Evolutionary conservation across 106 monocot species (phyloP).

Genomic region (Platanthera zijinensis): DNA sequence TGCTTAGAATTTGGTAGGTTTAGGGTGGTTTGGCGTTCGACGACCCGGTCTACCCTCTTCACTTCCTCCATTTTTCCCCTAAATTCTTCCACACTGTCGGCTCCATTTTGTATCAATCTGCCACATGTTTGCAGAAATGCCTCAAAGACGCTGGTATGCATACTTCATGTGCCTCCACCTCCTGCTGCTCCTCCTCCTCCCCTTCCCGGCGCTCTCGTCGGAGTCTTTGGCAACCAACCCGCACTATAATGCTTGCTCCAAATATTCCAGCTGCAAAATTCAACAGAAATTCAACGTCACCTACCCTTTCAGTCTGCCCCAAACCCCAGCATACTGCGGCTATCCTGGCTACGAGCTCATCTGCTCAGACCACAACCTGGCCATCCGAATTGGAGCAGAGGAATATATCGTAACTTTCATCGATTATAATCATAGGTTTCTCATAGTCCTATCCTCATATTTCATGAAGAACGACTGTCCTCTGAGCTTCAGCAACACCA

Average conservation of each 20-base stretch:
- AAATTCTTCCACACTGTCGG: background rate
- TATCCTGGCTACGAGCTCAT: conserved; percentile 10
- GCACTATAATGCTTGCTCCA: background rate
- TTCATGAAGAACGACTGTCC: background rate
- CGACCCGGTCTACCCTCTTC: background rate
- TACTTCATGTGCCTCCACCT: background rate
- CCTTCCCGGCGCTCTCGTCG: background rate
- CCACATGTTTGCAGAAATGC: conserved; percentile 5
- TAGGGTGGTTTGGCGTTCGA: background rate
- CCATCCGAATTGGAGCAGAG: conserved; percentile 4
- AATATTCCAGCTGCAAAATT: background rate
- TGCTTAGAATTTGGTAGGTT: background rate
- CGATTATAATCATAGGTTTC: background rate
- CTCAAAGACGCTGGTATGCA: background rate
- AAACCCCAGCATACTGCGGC: conserved; percentile 13
- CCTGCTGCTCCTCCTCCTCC: conserved; percentile 1
- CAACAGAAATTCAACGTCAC: background rate
- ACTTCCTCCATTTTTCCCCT: background rate
- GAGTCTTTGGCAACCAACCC: background rate
- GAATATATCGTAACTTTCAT: background rate
- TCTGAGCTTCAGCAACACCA: background rate
- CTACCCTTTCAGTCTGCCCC: conserved; percentile 12
- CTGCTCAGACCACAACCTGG: conserved; percentile 1
- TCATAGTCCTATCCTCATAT: conserved; percentile 2
- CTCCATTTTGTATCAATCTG: background rate